Percentiles rank a stretch among this genome's conserved stretches.
phyloP scores from a whole-genome alignment of 306 rosid species.

The Ochetophila trinervis region DNA sequence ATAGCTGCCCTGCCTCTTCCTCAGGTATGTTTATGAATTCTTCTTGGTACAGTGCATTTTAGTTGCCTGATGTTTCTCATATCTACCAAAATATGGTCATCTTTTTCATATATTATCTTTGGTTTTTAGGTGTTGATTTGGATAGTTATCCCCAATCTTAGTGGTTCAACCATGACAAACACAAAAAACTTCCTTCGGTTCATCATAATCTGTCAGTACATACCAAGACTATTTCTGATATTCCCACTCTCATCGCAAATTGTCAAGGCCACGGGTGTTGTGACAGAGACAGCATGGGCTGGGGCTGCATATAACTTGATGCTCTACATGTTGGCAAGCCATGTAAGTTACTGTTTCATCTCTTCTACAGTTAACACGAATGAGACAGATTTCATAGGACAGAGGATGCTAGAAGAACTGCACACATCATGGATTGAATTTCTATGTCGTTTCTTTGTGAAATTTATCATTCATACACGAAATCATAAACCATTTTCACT shows the following conservation, averaged over 20 bases:
- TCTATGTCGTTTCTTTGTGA: too few relatives aligned
- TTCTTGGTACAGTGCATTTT: background rate
- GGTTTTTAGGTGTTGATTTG: conserved; percentile 79
- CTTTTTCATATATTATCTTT: background rate
- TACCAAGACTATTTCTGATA: conserved; percentile 74
- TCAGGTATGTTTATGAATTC: conserved; percentile 31
- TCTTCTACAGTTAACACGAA: conserved; percentile 2
- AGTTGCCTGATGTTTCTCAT: background rate
- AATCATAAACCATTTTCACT: too few relatives aligned
- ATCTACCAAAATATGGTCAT: background rate
- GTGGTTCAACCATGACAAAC: conserved; percentile 79
- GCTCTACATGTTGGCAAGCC: conserved; percentile 97
- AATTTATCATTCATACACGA: too few relatives aligned
- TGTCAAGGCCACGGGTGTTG: conserved; percentile 78
- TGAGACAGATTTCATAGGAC: too few relatives aligned
- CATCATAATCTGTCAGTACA: conserved; percentile 70
- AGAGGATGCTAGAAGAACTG: too few relatives aligned
- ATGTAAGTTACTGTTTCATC: conserved; percentile 49
- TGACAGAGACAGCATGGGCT: conserved; percentile 95
- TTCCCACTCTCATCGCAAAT: conserved; percentile 89
- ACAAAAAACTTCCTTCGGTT: conserved; percentile 79
- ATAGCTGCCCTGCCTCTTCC: conserved; percentile 59
- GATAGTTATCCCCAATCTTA: conserved; percentile 73
- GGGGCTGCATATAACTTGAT: conserved; percentile 94
- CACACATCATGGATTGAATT: too few relatives aligned